Conservation (phyloP, 2,329 filamentous ascomycete genomes). For the Cercospora sp. region DNA sequence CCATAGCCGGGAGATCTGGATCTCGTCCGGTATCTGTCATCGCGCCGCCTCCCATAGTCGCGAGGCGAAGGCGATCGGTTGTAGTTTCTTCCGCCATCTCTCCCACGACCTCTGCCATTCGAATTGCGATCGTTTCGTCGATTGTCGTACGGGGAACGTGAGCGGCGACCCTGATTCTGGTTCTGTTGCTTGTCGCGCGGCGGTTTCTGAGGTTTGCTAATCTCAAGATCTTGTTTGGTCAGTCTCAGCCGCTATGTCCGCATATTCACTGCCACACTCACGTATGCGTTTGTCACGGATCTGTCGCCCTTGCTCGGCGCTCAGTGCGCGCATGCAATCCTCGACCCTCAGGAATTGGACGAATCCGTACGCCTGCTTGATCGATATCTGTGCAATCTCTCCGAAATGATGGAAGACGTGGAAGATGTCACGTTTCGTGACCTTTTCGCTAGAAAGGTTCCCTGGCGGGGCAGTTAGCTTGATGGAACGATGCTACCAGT, state of each 20-base stretch:
- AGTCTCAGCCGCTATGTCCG: slow-evolving; percentile 27
- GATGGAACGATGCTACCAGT: slow-evolving; percentile 12
- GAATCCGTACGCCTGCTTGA: slow-evolving; percentile 96
- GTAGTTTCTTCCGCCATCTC: slow-evolving; percentile 48
- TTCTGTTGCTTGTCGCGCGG: slow-evolving; percentile 36
- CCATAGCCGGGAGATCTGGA: slow-evolving; percentile 44
- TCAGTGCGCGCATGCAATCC: slow-evolving; percentile 73
- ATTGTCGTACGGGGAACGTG: slow-evolving; percentile 61
- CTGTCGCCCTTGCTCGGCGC: slow-evolving; percentile 74
- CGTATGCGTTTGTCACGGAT: slow-evolving; percentile 91
- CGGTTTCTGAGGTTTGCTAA: slow-evolving; percentile 76
- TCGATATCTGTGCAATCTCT: slow-evolving; percentile 86
- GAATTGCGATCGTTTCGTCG: slow-evolving; percentile 46
- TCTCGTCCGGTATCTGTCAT: slow-evolving; percentile 42
- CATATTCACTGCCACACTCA: slow-evolving; percentile 53
- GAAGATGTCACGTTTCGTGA: slow-evolving; percentile 91
- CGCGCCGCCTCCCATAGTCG: slow-evolving; percentile 40
- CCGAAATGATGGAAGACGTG: slow-evolving; percentile 85
- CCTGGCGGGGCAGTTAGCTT: slow-evolving; percentile 53
- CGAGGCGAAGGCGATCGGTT: slow-evolving; percentile 50
- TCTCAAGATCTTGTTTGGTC: slow-evolving; percentile 70
- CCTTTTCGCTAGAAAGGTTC: slow-evolving; percentile 88
- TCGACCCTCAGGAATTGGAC: slow-evolving; percentile 82
- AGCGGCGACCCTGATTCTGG: slow-evolving; percentile 45
- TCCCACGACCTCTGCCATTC: slow-evolving; percentile 47